A percentile compares a stretch with the other conserved stretches of the same genome.
phyloP scores from a whole-genome alignment of 345 rosid genomes.

The Dipteronia sinensis region DNA sequence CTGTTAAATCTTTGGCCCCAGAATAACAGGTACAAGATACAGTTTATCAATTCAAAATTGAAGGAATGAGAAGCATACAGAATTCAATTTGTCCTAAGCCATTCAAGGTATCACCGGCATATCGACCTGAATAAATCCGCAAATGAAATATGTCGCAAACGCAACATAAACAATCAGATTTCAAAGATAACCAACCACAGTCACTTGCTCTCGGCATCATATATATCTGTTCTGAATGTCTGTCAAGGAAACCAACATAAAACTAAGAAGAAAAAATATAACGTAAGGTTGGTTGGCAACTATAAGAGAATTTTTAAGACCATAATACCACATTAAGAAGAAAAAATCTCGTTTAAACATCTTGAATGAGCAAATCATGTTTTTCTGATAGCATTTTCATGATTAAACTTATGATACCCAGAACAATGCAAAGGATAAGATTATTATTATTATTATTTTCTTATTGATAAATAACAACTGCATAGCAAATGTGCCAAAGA shows the following conservation, averaged over 20 bases:
- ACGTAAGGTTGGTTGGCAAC: neutral
- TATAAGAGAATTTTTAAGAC: neutral
- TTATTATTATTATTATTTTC: neutral
- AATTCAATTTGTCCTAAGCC: conserved; percentile 4
- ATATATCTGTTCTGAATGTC: conserved; percentile 44
- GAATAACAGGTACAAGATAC: conserved; percentile 11
- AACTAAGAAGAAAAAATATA: neutral
- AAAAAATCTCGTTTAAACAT: neutral
- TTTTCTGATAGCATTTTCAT: neutral
- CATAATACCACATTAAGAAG: neutral
- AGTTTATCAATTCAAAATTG: conserved; percentile 10
- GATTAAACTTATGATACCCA: neutral
- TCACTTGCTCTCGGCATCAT: conserved; percentile 60
- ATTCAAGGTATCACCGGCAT: neutral
- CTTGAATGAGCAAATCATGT: neutral
- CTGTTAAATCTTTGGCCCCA: neutral
- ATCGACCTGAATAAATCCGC: neutral
- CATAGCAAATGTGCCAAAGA: neutral
- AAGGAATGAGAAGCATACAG: conserved; percentile 14
- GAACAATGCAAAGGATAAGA: neutral
- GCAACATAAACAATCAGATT: conserved; percentile 7
- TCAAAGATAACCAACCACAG: neutral
- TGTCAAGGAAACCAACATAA: conserved; percentile 35
- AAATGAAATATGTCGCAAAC: conserved; percentile 1
- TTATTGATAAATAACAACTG: neutral